phyloP scores from a whole-genome alignment of 345 rosid species.

The Anastatica hierochuntica region DNA sequence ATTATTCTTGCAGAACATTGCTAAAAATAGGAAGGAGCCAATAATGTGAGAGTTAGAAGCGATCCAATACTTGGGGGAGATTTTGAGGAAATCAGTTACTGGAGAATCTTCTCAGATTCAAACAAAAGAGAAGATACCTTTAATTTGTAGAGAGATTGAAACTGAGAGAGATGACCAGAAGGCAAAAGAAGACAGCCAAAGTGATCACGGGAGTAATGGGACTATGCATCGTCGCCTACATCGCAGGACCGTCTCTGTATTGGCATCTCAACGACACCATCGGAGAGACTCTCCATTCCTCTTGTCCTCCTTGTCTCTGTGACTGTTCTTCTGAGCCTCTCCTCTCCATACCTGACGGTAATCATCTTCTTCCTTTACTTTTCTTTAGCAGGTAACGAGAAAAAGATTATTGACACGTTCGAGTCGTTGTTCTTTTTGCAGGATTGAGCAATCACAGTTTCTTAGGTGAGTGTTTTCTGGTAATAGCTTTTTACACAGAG shows the following conservation, averaged over 20 bases:
- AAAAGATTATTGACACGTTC: neutral
- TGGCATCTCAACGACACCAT: conserved; percentile 42
- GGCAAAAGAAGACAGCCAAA: conserved; percentile 35
- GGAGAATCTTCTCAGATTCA: conserved; percentile 15
- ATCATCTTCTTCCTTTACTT: neutral
- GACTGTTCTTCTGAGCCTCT: conserved; percentile 56
- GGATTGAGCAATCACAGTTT: conserved; percentile 42
- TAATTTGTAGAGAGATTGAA: conserved; percentile 11
- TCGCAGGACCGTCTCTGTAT: conserved; percentile 45
- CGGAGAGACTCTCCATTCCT: conserved; percentile 21
- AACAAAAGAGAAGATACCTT: conserved; percentile 6
- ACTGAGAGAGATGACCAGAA: conserved; percentile 27
- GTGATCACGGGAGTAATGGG: conserved; percentile 32
- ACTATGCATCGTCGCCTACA: conserved; percentile 35
- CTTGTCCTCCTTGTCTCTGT: conserved; percentile 47
- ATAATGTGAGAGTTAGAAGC: neutral
- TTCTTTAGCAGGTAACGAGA: neutral
- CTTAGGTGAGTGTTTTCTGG: conserved; percentile 33
- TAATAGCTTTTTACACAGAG: neutral
- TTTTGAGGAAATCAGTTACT: conserved; percentile 15
- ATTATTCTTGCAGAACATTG: neutral
- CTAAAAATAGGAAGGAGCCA: conserved; percentile 22
- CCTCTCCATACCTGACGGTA: conserved; percentile 41
- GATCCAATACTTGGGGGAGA: conserved; percentile 22
- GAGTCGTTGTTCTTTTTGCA: conserved; percentile 20